Base-by-base conservation (phyloP, 345 rosid genomes). In the Odontarrhena argentea region DNA sequence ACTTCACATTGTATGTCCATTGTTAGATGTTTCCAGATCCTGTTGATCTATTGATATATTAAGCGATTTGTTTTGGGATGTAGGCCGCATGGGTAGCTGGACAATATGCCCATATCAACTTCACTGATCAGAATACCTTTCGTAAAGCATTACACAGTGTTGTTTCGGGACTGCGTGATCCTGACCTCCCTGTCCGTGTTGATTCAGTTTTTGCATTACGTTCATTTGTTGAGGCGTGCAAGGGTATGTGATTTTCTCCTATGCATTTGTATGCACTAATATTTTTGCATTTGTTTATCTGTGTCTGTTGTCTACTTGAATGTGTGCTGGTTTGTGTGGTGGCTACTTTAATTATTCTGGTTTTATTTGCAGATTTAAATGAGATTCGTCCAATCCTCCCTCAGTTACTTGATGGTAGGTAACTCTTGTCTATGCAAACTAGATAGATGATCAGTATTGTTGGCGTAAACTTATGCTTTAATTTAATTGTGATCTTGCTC, bases 1-100 rank as follows among this genome's bases (percentile, higher is more conserved):
- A 65, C 41, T 35, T 72, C 35, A 12, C 51, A 24, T 65, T 66
- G 22, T 46, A 38, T 52, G 43, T 47, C 76, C 42, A 22, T 55
- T 66, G 35, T 35, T 64, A 30, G 28, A 48, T 41, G 30, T 25
- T 50, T 49, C 9, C 22, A 13, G 48, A 43, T 3, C 9, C 18
- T 42, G 26, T 65, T 50, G 34, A 41, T 73, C 25, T 65, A 41
- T 42, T 37, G 34, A 41, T 73, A 25, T 65, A 41, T 42, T 37
- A 57, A 55, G 65, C 36, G 2, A 14, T 52, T 12, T 30, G 0
- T n/a, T 35, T 59, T 26, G 38, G 24, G 8, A 67, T 68, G 46
- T 71, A 91, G 97, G 97, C 97, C 6, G 94, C 96, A 30, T 91
- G 97, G 97, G 97, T 91, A 71, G 96, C 94, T 2, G 97, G 97